Conservation (phyloP, 192 early-diverging fungal species). For the Obelidium mucronatum region DNA sequence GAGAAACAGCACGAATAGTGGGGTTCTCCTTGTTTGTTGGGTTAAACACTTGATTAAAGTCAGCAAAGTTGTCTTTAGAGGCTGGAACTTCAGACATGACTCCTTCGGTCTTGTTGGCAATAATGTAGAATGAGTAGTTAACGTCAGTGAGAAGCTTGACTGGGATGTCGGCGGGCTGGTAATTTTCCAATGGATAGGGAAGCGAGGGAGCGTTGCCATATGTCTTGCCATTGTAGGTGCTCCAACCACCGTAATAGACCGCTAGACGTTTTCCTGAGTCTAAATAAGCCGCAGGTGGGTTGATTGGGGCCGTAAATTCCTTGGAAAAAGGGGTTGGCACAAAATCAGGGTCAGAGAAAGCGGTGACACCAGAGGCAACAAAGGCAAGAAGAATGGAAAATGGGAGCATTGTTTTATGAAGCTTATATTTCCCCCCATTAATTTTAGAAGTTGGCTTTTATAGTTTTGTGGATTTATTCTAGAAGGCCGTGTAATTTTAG, state of each 20-base stretch:
- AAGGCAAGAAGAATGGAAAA: background rate
- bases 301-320: background rate
- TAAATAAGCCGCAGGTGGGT: background rate
- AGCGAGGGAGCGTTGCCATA: background rate
- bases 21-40: constrained; percentile 31
- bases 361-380: background rate
- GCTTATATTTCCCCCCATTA: no score
- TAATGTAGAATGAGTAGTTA: constrained; percentile 58
- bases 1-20: background rate
- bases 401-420: no score
- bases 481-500: no score
- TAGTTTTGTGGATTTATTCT: no score
- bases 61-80: constrained; percentile 51
- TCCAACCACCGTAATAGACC: constrained; percentile 1
- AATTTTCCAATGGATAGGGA: constrained; percentile 41
- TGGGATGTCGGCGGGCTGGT: constrained; percentile 58
- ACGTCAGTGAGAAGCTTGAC: constrained; percentile 55
- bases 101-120: constrained; percentile 25
- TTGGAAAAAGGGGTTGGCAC: background rate
- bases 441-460: no score
- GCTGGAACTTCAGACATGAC: constrained; percentile 32
- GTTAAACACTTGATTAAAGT: constrained; percentile 37
- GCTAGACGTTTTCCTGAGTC: background rate
- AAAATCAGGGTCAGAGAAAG: background rate
- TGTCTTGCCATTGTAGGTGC: background rate